Conservation (phyloP, 176 grass and related monocot genomes). For the Bolboschoenus planiculmis region DNA sequence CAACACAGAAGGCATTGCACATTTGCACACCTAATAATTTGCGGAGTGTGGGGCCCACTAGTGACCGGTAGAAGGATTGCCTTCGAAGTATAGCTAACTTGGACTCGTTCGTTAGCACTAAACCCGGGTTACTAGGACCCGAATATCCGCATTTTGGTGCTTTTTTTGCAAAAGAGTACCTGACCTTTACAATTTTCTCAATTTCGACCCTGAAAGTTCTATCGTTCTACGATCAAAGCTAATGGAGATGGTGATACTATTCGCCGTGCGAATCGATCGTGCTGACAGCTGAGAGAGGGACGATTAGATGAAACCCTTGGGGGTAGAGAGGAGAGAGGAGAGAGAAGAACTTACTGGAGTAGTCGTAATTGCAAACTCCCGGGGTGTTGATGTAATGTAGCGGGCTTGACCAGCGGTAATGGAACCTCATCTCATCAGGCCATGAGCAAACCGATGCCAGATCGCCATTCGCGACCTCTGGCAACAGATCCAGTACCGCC, state of each 20-base stretch:
- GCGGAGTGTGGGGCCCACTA: background rate
- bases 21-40: too few species aligned
- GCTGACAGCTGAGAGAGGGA: too few species aligned
- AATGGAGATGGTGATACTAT: background rate
- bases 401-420: constrained; percentile 65
- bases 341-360: constrained; percentile 33
- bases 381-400: constrained; percentile 90
- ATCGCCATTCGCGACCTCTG: constrained; percentile 51
- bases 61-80: background rate
- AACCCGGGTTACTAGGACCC: too few species aligned
- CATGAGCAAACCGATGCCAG: constrained; percentile 76
- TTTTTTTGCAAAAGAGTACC: background rate
- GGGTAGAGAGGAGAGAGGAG: too few species aligned
- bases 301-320: background rate
- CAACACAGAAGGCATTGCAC: background rate
- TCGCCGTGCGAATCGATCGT: too few species aligned
- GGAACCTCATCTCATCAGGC: constrained; percentile 59
- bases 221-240: background rate
- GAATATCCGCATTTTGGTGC: background rate
- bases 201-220: background rate
- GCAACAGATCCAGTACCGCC: constrained; percentile 65
- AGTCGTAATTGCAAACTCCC: constrained; percentile 61
- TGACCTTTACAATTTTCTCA: background rate
- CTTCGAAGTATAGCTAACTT: background rate
- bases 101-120: too few species aligned